Evolutionary conservation across 1,284 basidiomycete species (phyloP), one percentile per base, ranked within the genome.

Genomic region (Stygiomarasmius scandens): DNA sequence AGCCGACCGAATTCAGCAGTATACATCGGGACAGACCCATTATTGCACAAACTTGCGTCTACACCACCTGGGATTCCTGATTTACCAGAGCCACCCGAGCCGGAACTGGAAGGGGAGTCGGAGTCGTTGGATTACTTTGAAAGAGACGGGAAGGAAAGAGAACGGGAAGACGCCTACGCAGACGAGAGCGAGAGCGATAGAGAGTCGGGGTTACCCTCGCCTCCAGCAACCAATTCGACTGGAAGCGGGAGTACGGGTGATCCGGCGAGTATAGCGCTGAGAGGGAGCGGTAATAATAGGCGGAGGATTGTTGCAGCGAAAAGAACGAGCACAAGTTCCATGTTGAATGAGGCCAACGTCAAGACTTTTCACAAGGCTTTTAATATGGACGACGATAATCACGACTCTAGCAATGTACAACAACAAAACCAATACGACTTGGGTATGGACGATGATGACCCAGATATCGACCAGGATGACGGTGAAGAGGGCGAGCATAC

Each of bases 161-260:
- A 32, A 32, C n/a, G n/a, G n/a, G 29, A 12, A 32, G 29, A 32
- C 29, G 29, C 5, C 5, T 32, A 32, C 29, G 29, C 29, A 12
- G 29, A 32, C 29, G 29, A 32, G 29, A 32, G 29, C 12, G 29
- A 32, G 12, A 32, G 12, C 29, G 3, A 71, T 64, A 60, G 74
- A 78, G 38, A 41, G 58, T 88, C 87, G 10, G 89, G 89, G 8
- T 70, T 92, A 5, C 90, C 89, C 1, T 90, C 88, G 16, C 89
- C 89, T 0, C 89, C 89, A 44, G 89, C 88, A 38, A 89, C 90
- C 23, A 91, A 90, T 66, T 91, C 89, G 19, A 90, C 89, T 1
- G 89, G 87, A 24, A 90, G 89, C 68, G 87, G 88, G 50, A 90
- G 89, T 66, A 83, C 83, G 2, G 86, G 85, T 51, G 85, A 87